phyloP scores from a whole-genome alignment of 768 basidiomycete species.

The Collybiopsis luxurians region DNA sequence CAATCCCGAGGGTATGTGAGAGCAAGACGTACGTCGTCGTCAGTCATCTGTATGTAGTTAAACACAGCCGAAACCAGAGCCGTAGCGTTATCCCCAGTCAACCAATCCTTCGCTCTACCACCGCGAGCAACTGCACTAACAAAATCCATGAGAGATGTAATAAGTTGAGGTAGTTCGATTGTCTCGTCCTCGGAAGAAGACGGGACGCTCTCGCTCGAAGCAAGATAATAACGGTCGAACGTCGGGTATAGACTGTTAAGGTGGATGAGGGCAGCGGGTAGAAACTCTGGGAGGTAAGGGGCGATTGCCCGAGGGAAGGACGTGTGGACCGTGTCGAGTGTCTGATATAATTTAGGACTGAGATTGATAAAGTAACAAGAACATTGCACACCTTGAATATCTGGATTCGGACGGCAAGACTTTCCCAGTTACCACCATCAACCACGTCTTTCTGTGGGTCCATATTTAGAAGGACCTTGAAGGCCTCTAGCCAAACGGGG shows the following conservation, averaged over 20 bases:
- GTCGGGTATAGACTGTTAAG: constrained; percentile 56
- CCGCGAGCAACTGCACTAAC: constrained; percentile 62
- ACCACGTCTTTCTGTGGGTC: constrained; percentile 64
- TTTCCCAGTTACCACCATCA: constrained; percentile 71
- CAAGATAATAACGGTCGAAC: constrained; percentile 62
- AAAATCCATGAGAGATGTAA: constrained; percentile 81
- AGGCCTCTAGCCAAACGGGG: constrained; percentile 90
- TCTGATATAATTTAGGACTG: constrained; percentile 36
- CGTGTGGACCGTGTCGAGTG: constrained; percentile 74
- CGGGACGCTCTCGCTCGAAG: constrained; percentile 52
- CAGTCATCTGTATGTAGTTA: constrained; percentile 81
- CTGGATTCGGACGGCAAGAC: constrained; percentile 73
- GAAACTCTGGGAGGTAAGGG: constrained; percentile 59
- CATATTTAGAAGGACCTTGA: constrained; percentile 68
- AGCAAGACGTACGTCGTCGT: constrained; percentile 68
- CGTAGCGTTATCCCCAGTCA: constrained; percentile 48
- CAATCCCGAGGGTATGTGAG: background rate
- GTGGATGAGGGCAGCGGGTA: constrained; percentile 57
- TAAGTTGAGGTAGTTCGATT: constrained; percentile 73
- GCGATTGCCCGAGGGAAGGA: constrained; percentile 78
- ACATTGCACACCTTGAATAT: constrained; percentile 68
- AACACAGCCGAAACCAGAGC: constrained; percentile 56
- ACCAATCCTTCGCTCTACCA: constrained; percentile 64
- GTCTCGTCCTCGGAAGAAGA: constrained; percentile 71
- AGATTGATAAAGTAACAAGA: too few species aligned